A percentile compares a stretch with the other conserved stretches of the same genome.
These are phyloP conservation scores for Themeda triandra DNA, from an alignment of 176 grass and related monocot genomes.

Conservation along the genomic window DNA sequence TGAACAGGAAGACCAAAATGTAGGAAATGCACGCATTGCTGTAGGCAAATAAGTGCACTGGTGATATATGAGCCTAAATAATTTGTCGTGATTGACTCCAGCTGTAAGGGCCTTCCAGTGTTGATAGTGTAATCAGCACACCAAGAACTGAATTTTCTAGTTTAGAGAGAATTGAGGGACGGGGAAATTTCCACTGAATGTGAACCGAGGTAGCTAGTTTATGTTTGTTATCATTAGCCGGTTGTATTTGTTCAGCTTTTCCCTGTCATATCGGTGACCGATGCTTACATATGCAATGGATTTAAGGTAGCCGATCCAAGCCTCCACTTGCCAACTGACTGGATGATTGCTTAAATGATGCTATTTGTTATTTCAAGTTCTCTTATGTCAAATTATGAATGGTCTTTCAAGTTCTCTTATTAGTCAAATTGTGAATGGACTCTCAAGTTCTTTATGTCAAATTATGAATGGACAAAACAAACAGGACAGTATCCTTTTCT, in stretches of 20 bases:
- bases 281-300: background rate
- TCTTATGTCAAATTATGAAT: background rate
- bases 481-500: background rate
- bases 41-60: background rate
- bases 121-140: background rate
- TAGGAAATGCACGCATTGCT: background rate
- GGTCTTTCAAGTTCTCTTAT: background rate
- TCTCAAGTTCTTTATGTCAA: background rate
- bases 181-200: too few relatives aligned
- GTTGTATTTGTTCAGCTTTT: background rate
- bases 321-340: background rate
- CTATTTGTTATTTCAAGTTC: background rate
- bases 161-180: slow-evolving; percentile 1
- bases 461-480: background rate
- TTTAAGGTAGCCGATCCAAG: background rate
- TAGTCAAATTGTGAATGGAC: background rate
- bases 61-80: background rate
- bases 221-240: background rate
- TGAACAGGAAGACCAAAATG: background rate
- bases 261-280: background rate
- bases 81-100: slow-evolving; percentile 12
- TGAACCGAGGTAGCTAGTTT: background rate
- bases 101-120: background rate
- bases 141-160: background rate
- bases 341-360: background rate